phyloP scores from a whole-genome alignment of 805 yeast genomes.

The Metschnikowia bowlesiae region DNA sequence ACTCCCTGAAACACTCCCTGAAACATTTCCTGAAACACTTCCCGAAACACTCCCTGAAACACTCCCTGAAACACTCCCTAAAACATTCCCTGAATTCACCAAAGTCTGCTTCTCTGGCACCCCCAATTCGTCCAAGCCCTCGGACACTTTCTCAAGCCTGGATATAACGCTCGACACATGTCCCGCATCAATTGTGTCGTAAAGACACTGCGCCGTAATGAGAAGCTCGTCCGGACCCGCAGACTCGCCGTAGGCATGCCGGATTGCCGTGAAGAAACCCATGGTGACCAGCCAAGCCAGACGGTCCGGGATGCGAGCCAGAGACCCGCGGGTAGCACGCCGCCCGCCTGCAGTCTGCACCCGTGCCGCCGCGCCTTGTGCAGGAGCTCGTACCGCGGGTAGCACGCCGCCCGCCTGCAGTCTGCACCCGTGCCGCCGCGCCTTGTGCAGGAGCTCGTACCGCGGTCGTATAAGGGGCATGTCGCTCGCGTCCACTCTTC shows the following conservation, averaged over 20 bases:
- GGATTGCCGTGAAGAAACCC: background rate
- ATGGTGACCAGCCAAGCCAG: background rate
- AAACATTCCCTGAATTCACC: no score
- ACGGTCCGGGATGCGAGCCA: background rate
- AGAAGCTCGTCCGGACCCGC: background rate
- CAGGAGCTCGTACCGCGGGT: background rate
- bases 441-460: background rate
- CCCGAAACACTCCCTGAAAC: no score
- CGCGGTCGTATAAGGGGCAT: background rate
- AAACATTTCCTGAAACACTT: no score
- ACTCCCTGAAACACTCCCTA: no score
- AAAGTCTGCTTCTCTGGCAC: no score
- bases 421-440: background rate
- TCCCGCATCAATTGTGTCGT: background rate
- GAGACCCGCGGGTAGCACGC: background rate
- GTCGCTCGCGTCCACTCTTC: background rate
- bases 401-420: no score
- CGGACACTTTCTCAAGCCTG: background rate
- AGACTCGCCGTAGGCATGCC: background rate
- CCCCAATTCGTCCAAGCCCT: no score
- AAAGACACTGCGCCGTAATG: background rate
- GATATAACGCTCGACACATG: background rate
- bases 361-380: background rate
- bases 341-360: no score
- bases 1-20: no score